Conservation (phyloP, 2,329 filamentous ascomycete genomes). For the Curvularia eragrostidis region DNA sequence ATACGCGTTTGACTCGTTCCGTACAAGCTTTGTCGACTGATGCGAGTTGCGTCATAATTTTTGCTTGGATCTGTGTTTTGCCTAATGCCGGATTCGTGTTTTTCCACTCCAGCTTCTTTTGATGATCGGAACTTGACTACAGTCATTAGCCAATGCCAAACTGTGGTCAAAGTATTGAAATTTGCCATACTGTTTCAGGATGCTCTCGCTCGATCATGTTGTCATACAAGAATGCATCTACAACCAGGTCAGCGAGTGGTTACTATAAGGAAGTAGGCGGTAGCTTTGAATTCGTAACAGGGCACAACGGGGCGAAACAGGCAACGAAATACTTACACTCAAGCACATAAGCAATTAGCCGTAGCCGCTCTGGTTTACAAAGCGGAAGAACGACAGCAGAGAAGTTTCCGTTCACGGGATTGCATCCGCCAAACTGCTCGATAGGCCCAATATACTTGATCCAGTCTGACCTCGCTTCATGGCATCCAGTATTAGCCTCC, state of each 20-base stretch:
- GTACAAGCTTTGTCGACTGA: neutral
- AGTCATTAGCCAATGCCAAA: neutral
- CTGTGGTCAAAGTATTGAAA: neutral
- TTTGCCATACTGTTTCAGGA: neutral
- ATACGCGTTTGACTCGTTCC: neutral
- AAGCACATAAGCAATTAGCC: neutral
- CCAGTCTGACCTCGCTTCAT: neutral
- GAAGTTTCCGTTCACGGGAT: neutral
- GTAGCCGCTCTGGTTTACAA: neutral
- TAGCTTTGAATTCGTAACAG: neutral
- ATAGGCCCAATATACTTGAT: neutral
- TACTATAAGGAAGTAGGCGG: neutral
- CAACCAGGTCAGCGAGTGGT: neutral
- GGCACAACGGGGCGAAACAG: neutral
- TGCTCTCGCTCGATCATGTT: neutral
- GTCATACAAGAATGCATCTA: neutral
- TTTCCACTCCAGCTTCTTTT: neutral
- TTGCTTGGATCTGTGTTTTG: neutral
- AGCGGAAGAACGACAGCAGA: neutral
- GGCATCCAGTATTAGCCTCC: neutral
- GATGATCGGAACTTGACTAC: neutral
- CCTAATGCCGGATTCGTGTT: neutral
- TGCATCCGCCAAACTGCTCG: neutral
- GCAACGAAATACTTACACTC: neutral
- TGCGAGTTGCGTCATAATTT: neutral